Evolutionary conservation across 2,329 filamentous ascomycete genomes (phyloP).

Genomic region (Pseudonectria foliicola): DNA sequence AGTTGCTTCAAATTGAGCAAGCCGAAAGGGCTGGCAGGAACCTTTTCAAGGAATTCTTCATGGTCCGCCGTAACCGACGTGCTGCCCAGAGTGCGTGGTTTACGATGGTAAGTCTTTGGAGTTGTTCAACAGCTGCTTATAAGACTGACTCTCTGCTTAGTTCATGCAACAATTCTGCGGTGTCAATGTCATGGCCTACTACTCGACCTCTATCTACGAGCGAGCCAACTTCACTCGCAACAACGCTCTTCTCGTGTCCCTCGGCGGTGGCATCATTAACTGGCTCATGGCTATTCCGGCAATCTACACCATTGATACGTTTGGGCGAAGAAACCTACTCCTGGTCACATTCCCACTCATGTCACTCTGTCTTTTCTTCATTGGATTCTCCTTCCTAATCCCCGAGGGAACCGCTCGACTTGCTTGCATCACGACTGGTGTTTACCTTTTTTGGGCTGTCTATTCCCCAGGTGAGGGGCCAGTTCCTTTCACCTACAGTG

Average conservation of each 20-base stretch:
- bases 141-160: slow-evolving; percentile 8
- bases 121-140: neutral
- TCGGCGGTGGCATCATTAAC: slow-evolving; percentile 51
- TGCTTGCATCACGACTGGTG: slow-evolving; percentile 28
- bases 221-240: slow-evolving; percentile 34
- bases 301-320: slow-evolving; percentile 52
- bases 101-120: slow-evolving; percentile 22
- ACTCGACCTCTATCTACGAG: slow-evolving; percentile 38
- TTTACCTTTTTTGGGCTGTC: slow-evolving; percentile 34
- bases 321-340: slow-evolving; percentile 47
- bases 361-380: slow-evolving; percentile 47
- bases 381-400: slow-evolving; percentile 44
- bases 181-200: slow-evolving; percentile 52
- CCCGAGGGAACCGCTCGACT: slow-evolving; percentile 15
- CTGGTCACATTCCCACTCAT: slow-evolving; percentile 53
- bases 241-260: slow-evolving; percentile 44
- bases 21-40: slow-evolving; percentile 21
- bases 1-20: slow-evolving; percentile 26
- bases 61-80: slow-evolving; percentile 28
- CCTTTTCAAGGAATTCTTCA: slow-evolving; percentile 31
- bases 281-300: slow-evolving; percentile 53
- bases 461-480: slow-evolving; percentile 48
- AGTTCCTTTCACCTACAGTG: slow-evolving; percentile 53
- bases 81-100: slow-evolving; percentile 31
- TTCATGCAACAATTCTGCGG: slow-evolving; percentile 32